Conservation (phyloP, 2,329 filamentous ascomycete genomes). For the Xylaria sp. region DNA sequence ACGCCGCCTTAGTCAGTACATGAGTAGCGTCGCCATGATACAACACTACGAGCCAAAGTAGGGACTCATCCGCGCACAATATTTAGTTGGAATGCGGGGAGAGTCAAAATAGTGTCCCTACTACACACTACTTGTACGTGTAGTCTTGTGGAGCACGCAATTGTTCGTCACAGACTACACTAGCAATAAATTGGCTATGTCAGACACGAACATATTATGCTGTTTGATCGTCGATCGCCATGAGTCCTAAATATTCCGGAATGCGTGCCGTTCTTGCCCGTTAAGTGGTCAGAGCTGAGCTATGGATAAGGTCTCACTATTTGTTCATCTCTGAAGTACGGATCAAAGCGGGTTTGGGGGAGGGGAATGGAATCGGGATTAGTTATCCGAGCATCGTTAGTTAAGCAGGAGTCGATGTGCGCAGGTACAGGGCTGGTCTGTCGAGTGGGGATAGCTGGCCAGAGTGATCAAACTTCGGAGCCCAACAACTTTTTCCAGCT, state of each 20-base stretch:
- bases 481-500: slow-evolving; percentile 6
- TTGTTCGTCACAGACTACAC: slow-evolving; percentile 4
- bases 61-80: slow-evolving; percentile 25
- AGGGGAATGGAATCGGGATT: slow-evolving; percentile 8
- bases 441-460: slow-evolving; percentile 1
- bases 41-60: slow-evolving; percentile 19
- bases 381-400: slow-evolving; percentile 5
- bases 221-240: slow-evolving; percentile 3
- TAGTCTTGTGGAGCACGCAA: slow-evolving; percentile 11
- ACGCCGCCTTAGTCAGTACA: slow-evolving; percentile 26
- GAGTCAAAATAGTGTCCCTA: slow-evolving; percentile 5
- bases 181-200: neutral
- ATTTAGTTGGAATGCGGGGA: slow-evolving; percentile 32
- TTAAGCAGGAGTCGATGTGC: slow-evolving; percentile 3
- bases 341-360: slow-evolving; percentile 3
- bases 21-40: slow-evolving; percentile 28
- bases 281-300: neutral
- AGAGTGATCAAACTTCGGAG: slow-evolving; percentile 5
- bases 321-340: slow-evolving; percentile 6
- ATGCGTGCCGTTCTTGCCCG: slow-evolving; percentile 3
- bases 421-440: slow-evolving; percentile 3
- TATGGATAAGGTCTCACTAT: slow-evolving; percentile 8
- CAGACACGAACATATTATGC: neutral
- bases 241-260: neutral
- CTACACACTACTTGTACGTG: neutral